Percentiles rank a stretch among this genome's conserved stretches.
phyloP scores from a whole-genome alignment of 169 alveolate genomes.

The Perkinsus olseni region DNA sequence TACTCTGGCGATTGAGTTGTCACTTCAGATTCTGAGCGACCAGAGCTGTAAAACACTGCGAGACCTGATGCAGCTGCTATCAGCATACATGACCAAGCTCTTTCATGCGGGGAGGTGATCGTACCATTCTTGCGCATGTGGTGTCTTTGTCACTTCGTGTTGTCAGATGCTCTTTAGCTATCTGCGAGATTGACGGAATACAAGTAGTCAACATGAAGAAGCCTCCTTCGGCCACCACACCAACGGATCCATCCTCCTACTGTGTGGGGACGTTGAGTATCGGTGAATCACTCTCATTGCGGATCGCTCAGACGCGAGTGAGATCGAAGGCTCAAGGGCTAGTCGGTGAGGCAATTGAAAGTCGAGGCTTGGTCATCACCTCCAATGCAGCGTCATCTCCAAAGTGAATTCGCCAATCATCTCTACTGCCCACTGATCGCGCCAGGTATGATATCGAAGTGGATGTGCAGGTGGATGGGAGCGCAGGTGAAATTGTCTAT shows the following conservation, averaged over 20 bases:
- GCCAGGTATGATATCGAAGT: background rate
- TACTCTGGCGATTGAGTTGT: background rate
- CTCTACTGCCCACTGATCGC: background rate
- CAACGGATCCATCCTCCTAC: background rate
- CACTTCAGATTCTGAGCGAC: background rate
- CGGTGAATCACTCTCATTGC: background rate
- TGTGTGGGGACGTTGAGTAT: background rate
- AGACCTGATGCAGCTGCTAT: background rate
- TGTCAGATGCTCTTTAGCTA: background rate
- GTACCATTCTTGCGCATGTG: background rate
- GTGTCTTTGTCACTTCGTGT: background rate
- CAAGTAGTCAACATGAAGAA: background rate
- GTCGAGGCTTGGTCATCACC: background rate
- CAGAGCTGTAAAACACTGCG: background rate
- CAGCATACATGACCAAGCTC: background rate
- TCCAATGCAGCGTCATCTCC: background rate
- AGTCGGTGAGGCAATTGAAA: background rate
- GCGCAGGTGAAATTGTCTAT: background rate
- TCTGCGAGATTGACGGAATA: background rate
- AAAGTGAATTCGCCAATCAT: background rate
- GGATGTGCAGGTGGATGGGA: background rate
- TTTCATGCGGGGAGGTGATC: background rate
- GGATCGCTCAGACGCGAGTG: background rate
- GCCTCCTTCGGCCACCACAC: background rate
- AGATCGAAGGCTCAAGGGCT: background rate